Conservation (phyloP, 495 filamentous ascomycete species). For the Talaromyces wortmannii region DNA sequence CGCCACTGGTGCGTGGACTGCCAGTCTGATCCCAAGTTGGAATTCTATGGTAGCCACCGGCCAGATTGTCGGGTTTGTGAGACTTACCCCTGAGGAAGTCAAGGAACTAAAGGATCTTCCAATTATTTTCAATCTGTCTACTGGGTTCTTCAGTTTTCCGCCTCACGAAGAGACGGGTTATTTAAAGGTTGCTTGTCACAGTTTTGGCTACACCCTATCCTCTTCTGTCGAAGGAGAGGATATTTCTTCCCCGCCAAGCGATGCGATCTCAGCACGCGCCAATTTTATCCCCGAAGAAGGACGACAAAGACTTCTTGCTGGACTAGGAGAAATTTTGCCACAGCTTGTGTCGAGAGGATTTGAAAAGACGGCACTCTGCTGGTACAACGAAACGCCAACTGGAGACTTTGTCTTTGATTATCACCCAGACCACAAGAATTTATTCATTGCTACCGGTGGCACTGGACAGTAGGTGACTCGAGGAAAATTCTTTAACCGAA, state of each 20-base stretch:
- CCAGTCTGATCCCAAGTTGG: conserved; percentile 57
- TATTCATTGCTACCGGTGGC: conserved; percentile 74
- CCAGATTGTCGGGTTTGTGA: conserved; percentile 67
- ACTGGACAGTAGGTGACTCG: conserved; percentile 54
- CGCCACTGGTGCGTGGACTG: conserved; percentile 80
- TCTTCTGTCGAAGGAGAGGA: conserved; percentile 1
- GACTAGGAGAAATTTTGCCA: conserved; percentile 52
- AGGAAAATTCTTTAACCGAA: not conserved
- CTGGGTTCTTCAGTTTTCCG: conserved; percentile 72
- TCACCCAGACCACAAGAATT: conserved; percentile 52
- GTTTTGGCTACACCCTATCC: conserved; percentile 55
- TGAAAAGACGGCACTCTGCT: conserved; percentile 62
- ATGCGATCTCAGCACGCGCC: conserved; percentile 15
- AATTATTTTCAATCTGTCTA: conserved; percentile 68
- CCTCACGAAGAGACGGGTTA: conserved; percentile 33
- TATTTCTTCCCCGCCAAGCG: conserved; percentile 18
- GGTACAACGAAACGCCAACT: conserved; percentile 72
- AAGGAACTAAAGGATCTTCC: conserved; percentile 50
- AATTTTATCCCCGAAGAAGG: conserved; percentile 48
- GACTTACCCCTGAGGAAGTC: conserved; percentile 57
- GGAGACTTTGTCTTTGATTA: conserved; percentile 72
- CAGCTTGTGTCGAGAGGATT: conserved; percentile 53
- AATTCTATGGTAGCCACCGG: conserved; percentile 65
- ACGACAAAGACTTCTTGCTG: conserved; percentile 43
- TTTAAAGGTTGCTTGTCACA: conserved; percentile 72